Base-by-base conservation (phyloP, 768 basidiomycete genomes). In the Leucocoprinus leucothites region DNA sequence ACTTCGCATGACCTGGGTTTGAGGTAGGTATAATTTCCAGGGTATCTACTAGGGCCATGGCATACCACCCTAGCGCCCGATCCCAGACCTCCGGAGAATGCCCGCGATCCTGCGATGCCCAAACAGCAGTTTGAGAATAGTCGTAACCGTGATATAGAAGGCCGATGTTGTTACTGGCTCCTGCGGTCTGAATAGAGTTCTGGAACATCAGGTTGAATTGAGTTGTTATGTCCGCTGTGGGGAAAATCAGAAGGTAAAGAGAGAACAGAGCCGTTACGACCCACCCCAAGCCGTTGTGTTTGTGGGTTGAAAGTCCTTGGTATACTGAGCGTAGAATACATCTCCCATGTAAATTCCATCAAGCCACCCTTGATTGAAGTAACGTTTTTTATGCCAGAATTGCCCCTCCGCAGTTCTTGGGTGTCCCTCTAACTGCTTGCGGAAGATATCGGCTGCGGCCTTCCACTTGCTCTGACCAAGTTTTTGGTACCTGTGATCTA, bases 91-190 rank as follows among this genome's bases (percentile, higher is more conserved):
- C 74, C 5, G 77, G 76, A 7, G 73, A 75, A 53, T 77, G 76
- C 0, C 78, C 79, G 1, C 76, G 68, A 59, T 76, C 75, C 0
- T 72, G 48, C 5, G 71, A 72, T 4, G 79, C 77, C 78, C 79
- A 80, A 13, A 67, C 59, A 7, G 74, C 67, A 16, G 63, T 71
- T 54, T 74, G 69, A 1, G 75, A 75, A 59, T 66, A 74, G 60
- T 79, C 78, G 58, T 79, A 80, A 9, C 78, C 79, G 57, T 79
- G 79, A 58, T 78, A 76, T 48, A 80, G 65, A 6, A 80, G 69
- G 16, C 72, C 72, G 3, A 70, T 75, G 47, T 73, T 67, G 46
- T 75, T 73, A 9, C 70, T 62, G 8, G 69, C 71, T 0, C 69
- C 68, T 1, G 69, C 48, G 28, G 69, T 68, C 55, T 77, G 75